Base-by-base conservation (phyloP, 106 monocot species). In the Phalaenopsis equestris region DNA sequence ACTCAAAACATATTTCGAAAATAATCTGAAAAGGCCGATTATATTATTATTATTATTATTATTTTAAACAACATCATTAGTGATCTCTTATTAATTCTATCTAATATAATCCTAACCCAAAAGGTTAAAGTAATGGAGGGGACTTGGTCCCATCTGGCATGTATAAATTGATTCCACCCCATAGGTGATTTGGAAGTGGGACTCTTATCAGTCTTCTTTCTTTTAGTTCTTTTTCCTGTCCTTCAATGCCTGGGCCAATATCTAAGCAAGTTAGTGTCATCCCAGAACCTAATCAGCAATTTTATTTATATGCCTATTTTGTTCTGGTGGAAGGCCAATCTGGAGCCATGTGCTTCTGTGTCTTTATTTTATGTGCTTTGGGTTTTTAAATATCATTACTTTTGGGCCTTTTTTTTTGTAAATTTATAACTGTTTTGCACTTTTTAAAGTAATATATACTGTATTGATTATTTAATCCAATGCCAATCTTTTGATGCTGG, bases 321-420 rank as follows among this genome's bases (percentile, higher is more conserved):
- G 57, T 16, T 15, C 1, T 14, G 18, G 8, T 61, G 61, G 61
- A 61, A 61, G 21, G 61, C 61, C n/a, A 61, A 61, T 61, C 6
- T 61, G 61, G 61, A 7, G 18, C 43, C 74, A 74, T 74, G 74
- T 74, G 74, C 74, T 42, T 73, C 30, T 70, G 8, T 70, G 39
- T 38, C 39, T 70, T 70, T 70, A 39, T 15, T 65, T 65, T 23
- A 19, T 24, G 23, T 65, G 64, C 64, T 24, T 65, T 65, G 6
- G 64, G 6, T 21, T 65, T 21, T 21, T 19, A 23, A 52, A 52
- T 52, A 10, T 52, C 52, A 12, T 52, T 52, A 14, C 52, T 52
- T 52, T 52, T 52, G 10, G 3, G 52, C 52, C 14, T 52, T 52
- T 52, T 12, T 3, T 10, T 14, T 14, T 2, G 12, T 15, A 12